phyloP scores from a whole-genome alignment of 306 rosid genomes.

The Pyrus communis region DNA sequence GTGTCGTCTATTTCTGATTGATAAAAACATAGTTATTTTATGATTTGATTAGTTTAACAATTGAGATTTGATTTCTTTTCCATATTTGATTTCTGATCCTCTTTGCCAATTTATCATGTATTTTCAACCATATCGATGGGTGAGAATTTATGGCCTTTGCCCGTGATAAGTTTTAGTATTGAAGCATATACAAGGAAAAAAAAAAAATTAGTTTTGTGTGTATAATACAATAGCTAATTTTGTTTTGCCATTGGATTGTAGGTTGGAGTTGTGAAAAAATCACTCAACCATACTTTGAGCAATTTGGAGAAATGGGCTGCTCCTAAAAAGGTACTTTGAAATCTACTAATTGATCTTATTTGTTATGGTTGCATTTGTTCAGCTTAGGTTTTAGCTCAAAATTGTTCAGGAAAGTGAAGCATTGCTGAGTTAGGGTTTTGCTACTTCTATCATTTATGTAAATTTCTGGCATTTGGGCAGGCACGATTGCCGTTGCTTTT shows the following conservation, averaged over 20 bases:
- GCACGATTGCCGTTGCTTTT: conserved; percentile 43
- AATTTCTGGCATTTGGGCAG: conserved; percentile 25
- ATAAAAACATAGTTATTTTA: too few species aligned
- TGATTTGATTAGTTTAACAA: too few species aligned
- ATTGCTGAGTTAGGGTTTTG: not conserved
- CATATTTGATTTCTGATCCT: too few species aligned
- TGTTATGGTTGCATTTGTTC: not conserved
- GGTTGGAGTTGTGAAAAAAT: conserved; percentile 66
- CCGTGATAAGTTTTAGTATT: too few species aligned
- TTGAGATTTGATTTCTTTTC: too few species aligned
- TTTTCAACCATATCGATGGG: too few species aligned
- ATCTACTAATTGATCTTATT: not conserved
- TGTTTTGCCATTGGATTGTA: conserved; percentile 5
- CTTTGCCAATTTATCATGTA: too few species aligned
- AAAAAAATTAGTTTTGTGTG: too few species aligned
- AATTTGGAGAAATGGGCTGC: conserved; percentile 68
- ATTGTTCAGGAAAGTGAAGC: not conserved
- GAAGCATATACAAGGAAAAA: too few species aligned
- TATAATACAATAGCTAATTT: too few species aligned
- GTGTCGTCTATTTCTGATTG: too few species aligned
- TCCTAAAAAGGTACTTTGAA: conserved; percentile 39
- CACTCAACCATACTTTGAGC: conserved; percentile 35
- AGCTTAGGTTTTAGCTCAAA: not conserved
- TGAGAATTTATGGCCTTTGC: too few species aligned
- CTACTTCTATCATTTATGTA: not conserved